phyloP scores from a whole-genome alignment of 352 stramenopile genomes.

The Plasmopara viticola region DNA sequence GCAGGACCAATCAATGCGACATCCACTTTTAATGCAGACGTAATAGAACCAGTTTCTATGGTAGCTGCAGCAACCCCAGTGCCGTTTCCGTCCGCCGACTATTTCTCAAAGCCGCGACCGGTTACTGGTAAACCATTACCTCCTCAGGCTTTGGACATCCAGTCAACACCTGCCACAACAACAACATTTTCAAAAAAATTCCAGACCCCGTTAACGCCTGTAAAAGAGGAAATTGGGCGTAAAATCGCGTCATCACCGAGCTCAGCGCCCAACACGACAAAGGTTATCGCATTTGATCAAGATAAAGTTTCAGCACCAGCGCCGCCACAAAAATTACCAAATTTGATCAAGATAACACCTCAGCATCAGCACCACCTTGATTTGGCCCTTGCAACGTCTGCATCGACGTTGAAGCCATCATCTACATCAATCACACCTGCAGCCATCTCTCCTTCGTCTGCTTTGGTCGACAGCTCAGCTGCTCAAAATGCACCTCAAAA shows the following conservation, averaged over 20 bases:
- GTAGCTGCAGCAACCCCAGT: background rate
- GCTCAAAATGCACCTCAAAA: conserved; percentile 1
- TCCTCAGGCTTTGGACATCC: background rate
- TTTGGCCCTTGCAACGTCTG: background rate
- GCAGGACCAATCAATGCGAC: background rate
- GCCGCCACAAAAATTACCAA: background rate
- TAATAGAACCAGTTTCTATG: background rate
- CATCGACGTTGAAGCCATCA: background rate
- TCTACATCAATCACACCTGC: conserved; percentile 1
- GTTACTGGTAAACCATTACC: background rate
- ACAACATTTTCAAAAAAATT: background rate
- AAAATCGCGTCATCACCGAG: conserved; percentile 1
- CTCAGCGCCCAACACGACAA: background rate
- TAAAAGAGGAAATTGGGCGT: background rate
- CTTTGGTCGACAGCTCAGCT: background rate
- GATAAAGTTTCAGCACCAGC: background rate
- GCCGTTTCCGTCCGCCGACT: background rate
- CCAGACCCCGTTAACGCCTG: background rate
- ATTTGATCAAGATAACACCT: background rate
- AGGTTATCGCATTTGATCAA: background rate
- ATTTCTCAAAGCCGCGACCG: background rate
- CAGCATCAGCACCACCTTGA: background rate
- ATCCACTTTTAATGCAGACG: background rate
- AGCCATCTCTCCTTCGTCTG: background rate
- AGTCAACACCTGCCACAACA: background rate